These are phyloP conservation scores for Collybiopsis confluens DNA, from an alignment of 768 basidiomycete genomes.

Conservation along the genomic window DNA sequence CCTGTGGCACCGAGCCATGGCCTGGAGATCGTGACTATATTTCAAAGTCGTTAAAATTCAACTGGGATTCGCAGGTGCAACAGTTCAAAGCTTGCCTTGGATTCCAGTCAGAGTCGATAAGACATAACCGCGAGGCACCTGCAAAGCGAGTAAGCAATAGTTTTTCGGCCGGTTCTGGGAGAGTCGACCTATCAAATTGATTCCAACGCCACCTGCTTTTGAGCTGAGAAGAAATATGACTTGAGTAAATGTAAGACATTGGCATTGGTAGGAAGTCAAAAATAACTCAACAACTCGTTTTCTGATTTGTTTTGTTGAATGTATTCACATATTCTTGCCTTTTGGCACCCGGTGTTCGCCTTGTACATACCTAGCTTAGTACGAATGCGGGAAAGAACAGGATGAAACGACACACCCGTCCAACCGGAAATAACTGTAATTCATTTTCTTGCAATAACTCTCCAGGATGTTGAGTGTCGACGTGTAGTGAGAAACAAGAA, in stretches of 20 bases:
- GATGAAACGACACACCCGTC: slow-evolving; percentile 61
- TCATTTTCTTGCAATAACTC: slow-evolving; percentile 70
- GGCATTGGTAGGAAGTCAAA: background rate
- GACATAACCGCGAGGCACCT: slow-evolving; percentile 78
- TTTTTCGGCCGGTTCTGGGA: background rate
- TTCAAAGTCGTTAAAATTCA: background rate
- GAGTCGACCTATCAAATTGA: slow-evolving; percentile 76
- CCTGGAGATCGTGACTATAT: slow-evolving; percentile 84
- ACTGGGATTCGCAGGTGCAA: background rate
- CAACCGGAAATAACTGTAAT: slow-evolving; percentile 77
- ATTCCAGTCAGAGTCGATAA: slow-evolving; percentile 94
- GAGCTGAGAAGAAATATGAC: slow-evolving; percentile 91
- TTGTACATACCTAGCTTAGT: slow-evolving; percentile 21
- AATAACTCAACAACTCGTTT: slow-evolving; percentile 59
- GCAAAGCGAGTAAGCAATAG: background rate
- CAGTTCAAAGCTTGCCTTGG: slow-evolving; percentile 52
- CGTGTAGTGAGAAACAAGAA: slow-evolving; percentile 95
- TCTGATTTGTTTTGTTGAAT: slow-evolving; percentile 79
- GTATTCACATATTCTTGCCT: slow-evolving; percentile 83
- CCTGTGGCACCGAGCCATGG: slow-evolving; percentile 97
- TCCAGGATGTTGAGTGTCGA: slow-evolving; percentile 91
- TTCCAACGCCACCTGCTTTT: slow-evolving; percentile 93
- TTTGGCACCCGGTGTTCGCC: slow-evolving; percentile 72
- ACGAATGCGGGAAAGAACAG: background rate
- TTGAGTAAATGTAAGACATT: slow-evolving; percentile 21